Conservation (phyloP, 2,329 filamentous ascomycete species). For the Periconia digitata region DNA sequence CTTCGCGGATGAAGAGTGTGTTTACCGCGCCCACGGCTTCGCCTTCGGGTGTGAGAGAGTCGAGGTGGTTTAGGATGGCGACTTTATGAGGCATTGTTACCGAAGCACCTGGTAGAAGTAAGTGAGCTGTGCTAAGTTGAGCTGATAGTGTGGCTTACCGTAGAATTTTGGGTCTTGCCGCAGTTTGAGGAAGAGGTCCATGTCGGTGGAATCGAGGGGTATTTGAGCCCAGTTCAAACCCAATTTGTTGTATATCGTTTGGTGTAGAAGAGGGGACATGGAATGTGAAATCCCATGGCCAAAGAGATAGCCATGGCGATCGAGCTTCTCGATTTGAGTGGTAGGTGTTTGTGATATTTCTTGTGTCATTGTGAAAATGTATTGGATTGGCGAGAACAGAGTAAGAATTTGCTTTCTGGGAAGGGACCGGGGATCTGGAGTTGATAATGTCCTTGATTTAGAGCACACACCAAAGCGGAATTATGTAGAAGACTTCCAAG, state of each 20-base stretch:
- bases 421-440: too few relatives aligned
- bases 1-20: constrained; percentile 68
- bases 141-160: constrained; percentile 45
- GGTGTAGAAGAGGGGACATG: constrained; percentile 57
- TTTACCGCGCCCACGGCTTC: constrained; percentile 76
- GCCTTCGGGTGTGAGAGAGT: constrained; percentile 72
- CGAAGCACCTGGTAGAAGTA: constrained; percentile 57
- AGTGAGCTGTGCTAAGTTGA: background rate
- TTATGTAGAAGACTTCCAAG: background rate
- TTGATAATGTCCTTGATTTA: too few relatives aligned
- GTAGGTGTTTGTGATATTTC: background rate
- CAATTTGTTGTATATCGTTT: constrained; percentile 55
- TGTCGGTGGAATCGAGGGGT: constrained; percentile 50
- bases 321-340: constrained; percentile 11
- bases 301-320: constrained; percentile 58
- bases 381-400: too few relatives aligned
- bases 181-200: constrained; percentile 49
- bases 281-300: constrained; percentile 61
- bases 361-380: background rate
- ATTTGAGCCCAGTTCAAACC: constrained; percentile 57
- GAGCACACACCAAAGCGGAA: background rate
- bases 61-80: constrained; percentile 70
- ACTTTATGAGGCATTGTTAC: constrained; percentile 88
- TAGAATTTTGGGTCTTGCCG: constrained; percentile 63
- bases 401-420: too few relatives aligned